Evolutionary conservation across 2,329 filamentous ascomycete species (phyloP).

Genomic region (Myriosclerotinia curreyana): DNA sequence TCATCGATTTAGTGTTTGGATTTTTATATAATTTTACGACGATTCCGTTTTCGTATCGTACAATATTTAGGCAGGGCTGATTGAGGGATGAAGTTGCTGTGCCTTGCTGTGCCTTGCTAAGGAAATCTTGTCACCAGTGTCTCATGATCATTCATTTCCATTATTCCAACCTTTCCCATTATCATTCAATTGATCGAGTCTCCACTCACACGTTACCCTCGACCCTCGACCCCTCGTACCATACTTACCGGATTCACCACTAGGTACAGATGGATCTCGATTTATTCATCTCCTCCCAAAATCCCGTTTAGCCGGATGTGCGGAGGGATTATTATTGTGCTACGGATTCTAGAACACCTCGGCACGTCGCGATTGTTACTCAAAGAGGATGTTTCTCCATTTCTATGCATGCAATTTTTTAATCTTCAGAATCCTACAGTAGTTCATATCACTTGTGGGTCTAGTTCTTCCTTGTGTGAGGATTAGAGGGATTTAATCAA

Average conservation of each 20-base stretch:
- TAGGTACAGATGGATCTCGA: background rate
- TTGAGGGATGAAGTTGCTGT: background rate
- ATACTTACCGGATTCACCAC: background rate
- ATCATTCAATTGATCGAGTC: background rate
- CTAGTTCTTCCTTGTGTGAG: background rate
- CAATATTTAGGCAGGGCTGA: background rate
- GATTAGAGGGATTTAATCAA: too few species aligned
- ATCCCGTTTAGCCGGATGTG: background rate
- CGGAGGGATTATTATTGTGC: too few species aligned
- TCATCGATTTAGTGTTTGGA: background rate
- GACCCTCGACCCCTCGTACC: too few species aligned
- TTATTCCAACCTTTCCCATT: too few species aligned
- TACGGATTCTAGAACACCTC: background rate
- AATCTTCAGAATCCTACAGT: background rate
- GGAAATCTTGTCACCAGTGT: background rate
- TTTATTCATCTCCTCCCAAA: constrained; percentile 8
- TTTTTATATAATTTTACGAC: background rate
- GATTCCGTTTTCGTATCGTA: background rate
- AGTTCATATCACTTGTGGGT: background rate
- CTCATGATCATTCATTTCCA: background rate
- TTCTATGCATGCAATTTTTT: background rate
- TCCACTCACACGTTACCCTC: constrained; percentile 9
- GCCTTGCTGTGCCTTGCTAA: constrained; percentile 12
- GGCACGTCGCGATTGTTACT: background rate
- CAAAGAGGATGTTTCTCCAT: background rate